phyloP scores from a whole-genome alignment of 208 protist genomes.

The Acanthamoeba healyi region DNA sequence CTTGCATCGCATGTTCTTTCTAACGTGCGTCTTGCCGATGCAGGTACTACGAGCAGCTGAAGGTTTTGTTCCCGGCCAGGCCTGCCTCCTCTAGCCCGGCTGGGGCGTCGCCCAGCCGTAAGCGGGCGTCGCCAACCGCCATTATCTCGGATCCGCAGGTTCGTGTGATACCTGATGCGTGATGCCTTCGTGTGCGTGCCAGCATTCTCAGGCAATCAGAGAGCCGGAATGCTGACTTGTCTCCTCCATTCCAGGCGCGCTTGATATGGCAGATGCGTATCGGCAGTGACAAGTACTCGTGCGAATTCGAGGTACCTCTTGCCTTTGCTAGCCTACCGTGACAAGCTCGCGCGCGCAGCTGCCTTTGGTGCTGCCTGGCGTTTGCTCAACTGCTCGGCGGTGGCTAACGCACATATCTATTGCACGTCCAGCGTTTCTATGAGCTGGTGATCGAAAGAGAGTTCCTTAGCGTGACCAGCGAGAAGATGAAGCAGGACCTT shows the following conservation, averaged over 20 bases:
- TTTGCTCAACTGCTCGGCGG: neutral
- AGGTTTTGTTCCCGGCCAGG: slow-evolving; percentile 19
- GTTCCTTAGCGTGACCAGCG: neutral
- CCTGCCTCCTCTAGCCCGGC: neutral
- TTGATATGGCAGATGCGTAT: slow-evolving; percentile 27
- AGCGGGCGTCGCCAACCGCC: neutral
- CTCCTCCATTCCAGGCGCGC: slow-evolving; percentile 24
- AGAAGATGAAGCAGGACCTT: slow-evolving; percentile 29
- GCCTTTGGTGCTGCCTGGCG: neutral
- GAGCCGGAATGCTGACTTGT: neutral
- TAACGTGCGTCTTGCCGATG: neutral
- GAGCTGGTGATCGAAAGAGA: slow-evolving; percentile 22
- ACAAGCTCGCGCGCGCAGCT: no score
- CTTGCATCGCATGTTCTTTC: neutral
- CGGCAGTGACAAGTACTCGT: slow-evolving; percentile 18
- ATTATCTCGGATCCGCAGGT: slow-evolving; percentile 49
- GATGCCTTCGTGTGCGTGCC: neutral
- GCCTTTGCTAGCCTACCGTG: no score
- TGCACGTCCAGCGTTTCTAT: neutral
- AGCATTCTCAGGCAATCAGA: neutral
- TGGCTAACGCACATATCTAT: neutral
- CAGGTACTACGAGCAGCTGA: slow-evolving; percentile 61
- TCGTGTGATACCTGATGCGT: neutral
- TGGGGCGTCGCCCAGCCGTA: neutral
- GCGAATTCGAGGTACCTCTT: slow-evolving; percentile 37